Evolutionary conservation across 208 protist species (phyloP).

Genomic region (Wallacemonas sp.): DNA sequence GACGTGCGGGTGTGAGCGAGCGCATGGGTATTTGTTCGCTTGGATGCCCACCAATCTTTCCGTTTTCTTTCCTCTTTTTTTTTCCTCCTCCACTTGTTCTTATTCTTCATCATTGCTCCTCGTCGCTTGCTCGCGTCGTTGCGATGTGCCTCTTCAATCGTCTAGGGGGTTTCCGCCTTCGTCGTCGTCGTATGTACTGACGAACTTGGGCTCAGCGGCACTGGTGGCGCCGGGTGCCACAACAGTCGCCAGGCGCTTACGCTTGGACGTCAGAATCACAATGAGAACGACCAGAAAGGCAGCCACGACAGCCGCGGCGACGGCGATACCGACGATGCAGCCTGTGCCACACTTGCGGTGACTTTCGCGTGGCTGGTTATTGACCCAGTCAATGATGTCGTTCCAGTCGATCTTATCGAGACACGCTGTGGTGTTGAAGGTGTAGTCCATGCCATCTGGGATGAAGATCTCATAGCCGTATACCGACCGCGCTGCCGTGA

Average conservation of each 20-base stretch:
- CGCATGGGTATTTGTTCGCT: too few relatives aligned
- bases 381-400: constrained; percentile 23
- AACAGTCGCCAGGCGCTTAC: constrained; percentile 62
- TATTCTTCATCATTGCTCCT: too few relatives aligned
- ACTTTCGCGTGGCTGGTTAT: constrained; percentile 1
- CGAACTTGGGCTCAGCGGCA: constrained; percentile 40
- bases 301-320: constrained; percentile 56
- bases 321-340: constrained; percentile 75
- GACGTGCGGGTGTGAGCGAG: too few relatives aligned
- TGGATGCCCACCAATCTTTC: too few relatives aligned
- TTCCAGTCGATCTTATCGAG: constrained; percentile 47
- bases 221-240: constrained; percentile 39
- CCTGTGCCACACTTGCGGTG: constrained; percentile 45
- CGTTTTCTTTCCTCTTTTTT: not conserved
- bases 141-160: constrained; percentile 1
- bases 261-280: constrained; percentile 76
- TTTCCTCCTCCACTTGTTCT: too few relatives aligned
- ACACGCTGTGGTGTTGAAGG: constrained; percentile 43
- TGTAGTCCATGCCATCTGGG: constrained; percentile 28
- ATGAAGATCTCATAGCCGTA: constrained; percentile 51
- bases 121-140: too few relatives aligned
- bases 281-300: constrained; percentile 49
- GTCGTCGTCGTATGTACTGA: constrained; percentile 40
- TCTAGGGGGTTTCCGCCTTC: constrained; percentile 33
- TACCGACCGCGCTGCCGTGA: constrained; percentile 25